These are phyloP conservation scores for Pythium plurisporium DNA, from an alignment of 352 stramenopile genomes.

Conservation along the genomic window DNA sequence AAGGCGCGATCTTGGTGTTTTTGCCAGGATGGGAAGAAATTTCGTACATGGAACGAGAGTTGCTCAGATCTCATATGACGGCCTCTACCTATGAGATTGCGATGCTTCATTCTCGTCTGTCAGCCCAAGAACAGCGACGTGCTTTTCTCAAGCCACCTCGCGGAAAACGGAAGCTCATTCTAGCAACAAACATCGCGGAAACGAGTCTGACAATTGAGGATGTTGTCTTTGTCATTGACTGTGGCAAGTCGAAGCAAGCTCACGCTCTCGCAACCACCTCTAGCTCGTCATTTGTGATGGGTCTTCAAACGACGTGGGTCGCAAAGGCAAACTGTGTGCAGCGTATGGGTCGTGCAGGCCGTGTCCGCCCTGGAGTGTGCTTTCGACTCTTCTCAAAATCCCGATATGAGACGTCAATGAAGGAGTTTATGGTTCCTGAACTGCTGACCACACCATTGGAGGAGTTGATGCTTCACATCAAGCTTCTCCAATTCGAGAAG, in stretches of 20 bases:
- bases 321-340: slow-evolving; percentile 87
- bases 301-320: slow-evolving; percentile 85
- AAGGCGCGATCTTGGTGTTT: slow-evolving; percentile 81
- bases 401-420: slow-evolving; percentile 63
- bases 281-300: slow-evolving; percentile 85
- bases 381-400: slow-evolving; percentile 77
- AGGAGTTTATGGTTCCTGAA: slow-evolving; percentile 73
- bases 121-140: slow-evolving; percentile 59
- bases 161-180: slow-evolving; percentile 74
- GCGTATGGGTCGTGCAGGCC: slow-evolving; percentile 89
- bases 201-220: slow-evolving; percentile 96
- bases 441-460: slow-evolving; percentile 69
- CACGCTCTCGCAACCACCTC: slow-evolving; percentile 55
- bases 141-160: slow-evolving; percentile 59
- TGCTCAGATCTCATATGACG: slow-evolving; percentile 50
- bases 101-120: slow-evolving; percentile 70
- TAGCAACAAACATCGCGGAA: slow-evolving; percentile 96
- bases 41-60: slow-evolving; percentile 62
- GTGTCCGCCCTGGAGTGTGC: slow-evolving; percentile 92
- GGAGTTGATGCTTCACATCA: slow-evolving; percentile 71
- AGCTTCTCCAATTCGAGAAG: slow-evolving; percentile 69
- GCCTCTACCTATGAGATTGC: slow-evolving; percentile 58
- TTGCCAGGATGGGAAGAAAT: slow-evolving; percentile 82
- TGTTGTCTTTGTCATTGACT: slow-evolving; percentile 90
- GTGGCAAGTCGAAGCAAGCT: slow-evolving; percentile 78